Conservation (phyloP, 2,329 filamentous ascomycete species). For the Penicillium sp. region DNA sequence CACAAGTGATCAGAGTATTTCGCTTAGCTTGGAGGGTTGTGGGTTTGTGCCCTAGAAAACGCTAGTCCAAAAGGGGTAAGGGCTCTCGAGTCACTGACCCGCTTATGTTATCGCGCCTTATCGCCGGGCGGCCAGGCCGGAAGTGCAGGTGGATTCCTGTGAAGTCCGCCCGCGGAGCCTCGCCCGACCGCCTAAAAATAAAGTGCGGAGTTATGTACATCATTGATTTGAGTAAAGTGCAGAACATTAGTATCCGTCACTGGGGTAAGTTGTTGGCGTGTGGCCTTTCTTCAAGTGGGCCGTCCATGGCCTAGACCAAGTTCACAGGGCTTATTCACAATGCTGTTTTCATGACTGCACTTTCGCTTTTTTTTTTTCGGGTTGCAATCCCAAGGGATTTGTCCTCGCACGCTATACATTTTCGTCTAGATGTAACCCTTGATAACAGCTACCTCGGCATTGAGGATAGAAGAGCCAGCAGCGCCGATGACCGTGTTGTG, state of each 20-base stretch:
- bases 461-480: conserved; percentile 91
- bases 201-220: too few relatives aligned
- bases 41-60: conserved; percentile 26
- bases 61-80: conserved; percentile 23
- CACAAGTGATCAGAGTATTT: conserved; percentile 19
- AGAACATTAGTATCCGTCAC: too few relatives aligned
- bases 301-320: too few relatives aligned
- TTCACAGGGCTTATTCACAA: too few relatives aligned
- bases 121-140: not conserved
- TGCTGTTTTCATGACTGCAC: not conserved
- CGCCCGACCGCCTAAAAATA: too few relatives aligned
- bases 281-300: too few relatives aligned
- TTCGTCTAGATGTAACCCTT: conserved; percentile 67
- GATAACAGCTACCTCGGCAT: conserved; percentile 84
- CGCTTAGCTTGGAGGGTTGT: conserved; percentile 26
- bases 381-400: too few relatives aligned
- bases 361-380: conserved; percentile 6
- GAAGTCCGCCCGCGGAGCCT: too few relatives aligned
- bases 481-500: conserved; percentile 92
- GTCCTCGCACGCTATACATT: not conserved
- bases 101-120: conserved; percentile 4
- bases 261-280: too few relatives aligned
- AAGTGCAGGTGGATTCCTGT: too few relatives aligned
- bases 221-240: too few relatives aligned
- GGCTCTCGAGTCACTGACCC: not conserved